phyloP scores from a whole-genome alignment of 2,329 filamentous ascomycete genomes.

The Paraconiothyrium brasiliense region DNA sequence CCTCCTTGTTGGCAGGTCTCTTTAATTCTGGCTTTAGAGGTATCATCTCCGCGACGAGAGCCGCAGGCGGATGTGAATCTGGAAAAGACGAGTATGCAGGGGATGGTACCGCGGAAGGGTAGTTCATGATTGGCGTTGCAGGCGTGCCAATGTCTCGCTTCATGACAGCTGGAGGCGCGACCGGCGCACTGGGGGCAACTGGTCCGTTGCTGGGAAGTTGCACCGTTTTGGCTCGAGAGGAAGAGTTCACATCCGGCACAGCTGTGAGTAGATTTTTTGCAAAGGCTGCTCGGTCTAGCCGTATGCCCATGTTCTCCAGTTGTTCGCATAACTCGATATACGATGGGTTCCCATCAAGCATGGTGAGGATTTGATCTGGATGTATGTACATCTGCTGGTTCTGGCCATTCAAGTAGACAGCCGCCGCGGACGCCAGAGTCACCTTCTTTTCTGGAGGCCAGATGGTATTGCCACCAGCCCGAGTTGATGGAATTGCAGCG shows the following conservation, averaged over 20 bases:
- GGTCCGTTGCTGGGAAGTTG: conserved; percentile 20
- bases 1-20: conserved; percentile 60
- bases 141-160: conserved; percentile 28
- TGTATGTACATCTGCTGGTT: conserved; percentile 54
- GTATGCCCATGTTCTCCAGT: conserved; percentile 60
- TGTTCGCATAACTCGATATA: conserved; percentile 65
- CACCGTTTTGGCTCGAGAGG: conserved; percentile 28
- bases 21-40: conserved; percentile 39
- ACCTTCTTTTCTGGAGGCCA: conserved; percentile 64
- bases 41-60: conserved; percentile 45
- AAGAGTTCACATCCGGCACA: conserved; percentile 54
- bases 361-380: conserved; percentile 53
- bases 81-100: conserved; percentile 14
- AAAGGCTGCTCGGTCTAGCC: conserved; percentile 62
- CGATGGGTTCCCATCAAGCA: conserved; percentile 64
- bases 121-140: conserved; percentile 27
- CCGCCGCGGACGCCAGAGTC: conserved; percentile 60
- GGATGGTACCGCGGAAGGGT: conserved; percentile 28
- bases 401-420: conserved; percentile 56
- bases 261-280: conserved; percentile 61
- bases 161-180: conserved; percentile 33
- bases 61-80: conserved; percentile 13
- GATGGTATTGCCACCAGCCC: conserved; percentile 47
- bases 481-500: conserved; percentile 18
- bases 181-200: conserved; percentile 22